Evolutionary conservation across 805 yeast genomes (phyloP).

Genomic region (Nakazawaea populi): DNA sequence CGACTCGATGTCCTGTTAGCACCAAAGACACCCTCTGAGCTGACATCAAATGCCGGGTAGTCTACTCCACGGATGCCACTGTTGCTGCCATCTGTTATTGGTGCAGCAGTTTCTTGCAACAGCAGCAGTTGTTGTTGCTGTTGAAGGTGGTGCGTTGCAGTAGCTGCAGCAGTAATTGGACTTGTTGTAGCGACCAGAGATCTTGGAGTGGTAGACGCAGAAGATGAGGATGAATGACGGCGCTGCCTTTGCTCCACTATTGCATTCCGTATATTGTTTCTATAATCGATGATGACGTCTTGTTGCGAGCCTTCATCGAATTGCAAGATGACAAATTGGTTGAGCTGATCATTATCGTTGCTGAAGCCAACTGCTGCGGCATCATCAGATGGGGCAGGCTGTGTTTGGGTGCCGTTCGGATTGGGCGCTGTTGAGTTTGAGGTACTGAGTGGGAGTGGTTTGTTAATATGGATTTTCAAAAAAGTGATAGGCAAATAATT

Average conservation of each 20-base stretch:
- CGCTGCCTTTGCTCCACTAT: conserved; percentile 8
- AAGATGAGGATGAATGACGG: not conserved
- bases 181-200: not conserved
- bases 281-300: conserved; percentile 10
- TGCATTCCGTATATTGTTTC: conserved; percentile 9
- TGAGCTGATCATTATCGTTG: not conserved
- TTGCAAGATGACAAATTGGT: conserved; percentile 10
- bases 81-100: not conserved
- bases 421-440: not conserved
- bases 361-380: not conserved
- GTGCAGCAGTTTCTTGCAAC: not conserved
- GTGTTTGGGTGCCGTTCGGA: not conserved
- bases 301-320: conserved; percentile 11
- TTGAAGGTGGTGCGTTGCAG: not conserved
- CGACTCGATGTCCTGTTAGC: conserved; percentile 17
- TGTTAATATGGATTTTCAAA: too few relatives aligned
- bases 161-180: not conserved
- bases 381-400: too few relatives aligned
- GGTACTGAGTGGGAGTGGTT: not conserved
- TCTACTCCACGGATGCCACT: conserved; percentile 26
- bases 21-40: conserved; percentile 24
- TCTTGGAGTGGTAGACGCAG: not conserved
- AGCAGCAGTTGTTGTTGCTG: not conserved
- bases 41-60: conserved; percentile 30
- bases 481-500: too few relatives aligned